These are phyloP conservation scores for Schizophyllum commune DNA, from an alignment of 1,284 basidiomycete species.

Conservation along the genomic window DNA sequence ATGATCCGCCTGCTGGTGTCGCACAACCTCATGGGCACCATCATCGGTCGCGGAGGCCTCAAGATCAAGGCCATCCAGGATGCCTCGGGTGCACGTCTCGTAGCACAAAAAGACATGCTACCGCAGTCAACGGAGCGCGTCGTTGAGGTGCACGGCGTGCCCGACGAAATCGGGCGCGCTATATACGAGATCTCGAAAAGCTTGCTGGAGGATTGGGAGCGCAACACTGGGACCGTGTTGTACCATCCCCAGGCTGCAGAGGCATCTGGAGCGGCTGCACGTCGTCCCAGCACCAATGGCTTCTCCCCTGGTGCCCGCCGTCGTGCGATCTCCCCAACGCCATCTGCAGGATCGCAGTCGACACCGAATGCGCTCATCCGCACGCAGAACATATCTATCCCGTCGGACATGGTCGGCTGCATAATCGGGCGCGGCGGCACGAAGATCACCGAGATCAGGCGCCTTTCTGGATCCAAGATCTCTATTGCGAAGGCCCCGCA, in stretches of 20 bases:
- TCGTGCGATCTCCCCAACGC: conserved; percentile 35
- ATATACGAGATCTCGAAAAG: conserved; percentile 95
- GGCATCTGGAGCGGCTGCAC: conserved; percentile 53
- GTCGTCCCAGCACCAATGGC: conserved; percentile 47
- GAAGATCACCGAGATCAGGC: conserved; percentile 98
- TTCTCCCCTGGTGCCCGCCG: conserved; percentile 36
- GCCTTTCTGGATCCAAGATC: conserved; percentile 93
- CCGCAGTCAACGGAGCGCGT: conserved; percentile 98
- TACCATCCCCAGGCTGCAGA: conserved; percentile 64
- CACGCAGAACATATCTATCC: conserved; percentile 98
- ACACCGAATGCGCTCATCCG: conserved; percentile 72
- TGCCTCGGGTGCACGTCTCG: conserved; percentile 92
- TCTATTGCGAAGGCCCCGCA: conserved; percentile 98
- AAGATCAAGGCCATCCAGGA: conserved; percentile 99
- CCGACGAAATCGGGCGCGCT: conserved; percentile 86
- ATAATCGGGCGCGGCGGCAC: conserved; percentile 95
- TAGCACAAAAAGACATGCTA: conserved; percentile 98
- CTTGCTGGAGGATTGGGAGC: conserved; percentile 94
- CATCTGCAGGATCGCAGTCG: conserved; percentile 21
- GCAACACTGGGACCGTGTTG: conserved; percentile 86
- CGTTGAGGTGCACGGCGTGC: conserved; percentile 91
- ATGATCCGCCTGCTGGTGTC: conserved; percentile 95
- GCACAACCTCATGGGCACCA: conserved; percentile 98
- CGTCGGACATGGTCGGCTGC: conserved; percentile 97
- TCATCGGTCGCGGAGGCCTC: conserved; percentile 93